Evolutionary conservation across 2,329 filamentous ascomycete species (phyloP).

Genomic region (Pseudogymnoascus sp.): DNA sequence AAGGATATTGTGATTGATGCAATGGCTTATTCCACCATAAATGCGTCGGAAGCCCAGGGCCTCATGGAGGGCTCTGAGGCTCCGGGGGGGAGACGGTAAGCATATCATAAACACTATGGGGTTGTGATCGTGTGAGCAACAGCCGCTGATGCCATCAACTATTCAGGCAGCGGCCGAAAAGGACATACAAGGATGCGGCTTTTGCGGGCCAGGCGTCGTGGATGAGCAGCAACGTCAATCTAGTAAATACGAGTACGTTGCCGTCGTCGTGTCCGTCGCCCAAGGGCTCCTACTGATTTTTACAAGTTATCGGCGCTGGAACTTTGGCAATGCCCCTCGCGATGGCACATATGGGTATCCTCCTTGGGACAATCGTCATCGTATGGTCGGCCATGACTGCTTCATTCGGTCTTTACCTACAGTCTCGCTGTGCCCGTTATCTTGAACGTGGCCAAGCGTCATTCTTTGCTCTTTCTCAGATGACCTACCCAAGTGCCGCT

Average conservation of each 20-base stretch:
- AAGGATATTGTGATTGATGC: not conserved
- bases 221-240: constrained; percentile 86
- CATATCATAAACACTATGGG: not conserved
- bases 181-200: constrained; percentile 61
- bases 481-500: constrained; percentile 93
- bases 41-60: not conserved
- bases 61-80: not conserved
- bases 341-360: constrained; percentile 90
- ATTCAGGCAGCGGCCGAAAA: constrained; percentile 22
- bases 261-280: not conserved
- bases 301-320: constrained; percentile 79
- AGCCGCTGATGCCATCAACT: constrained; percentile 5
- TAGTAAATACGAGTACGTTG: constrained; percentile 83
- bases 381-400: constrained; percentile 85
- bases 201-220: constrained; percentile 70
- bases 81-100: not conserved
- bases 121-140: not conserved
- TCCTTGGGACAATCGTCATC: constrained; percentile 75
- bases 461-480: constrained; percentile 93
- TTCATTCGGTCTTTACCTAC: constrained; percentile 89
- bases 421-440: constrained; percentile 87
- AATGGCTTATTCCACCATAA: not conserved
- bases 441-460: constrained; percentile 81
- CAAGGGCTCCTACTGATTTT: constrained; percentile 19
- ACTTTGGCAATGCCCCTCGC: constrained; percentile 94